phyloP scores from a whole-genome alignment of 352 stramenopile genomes.

The Phytophthora gonapodyides region DNA sequence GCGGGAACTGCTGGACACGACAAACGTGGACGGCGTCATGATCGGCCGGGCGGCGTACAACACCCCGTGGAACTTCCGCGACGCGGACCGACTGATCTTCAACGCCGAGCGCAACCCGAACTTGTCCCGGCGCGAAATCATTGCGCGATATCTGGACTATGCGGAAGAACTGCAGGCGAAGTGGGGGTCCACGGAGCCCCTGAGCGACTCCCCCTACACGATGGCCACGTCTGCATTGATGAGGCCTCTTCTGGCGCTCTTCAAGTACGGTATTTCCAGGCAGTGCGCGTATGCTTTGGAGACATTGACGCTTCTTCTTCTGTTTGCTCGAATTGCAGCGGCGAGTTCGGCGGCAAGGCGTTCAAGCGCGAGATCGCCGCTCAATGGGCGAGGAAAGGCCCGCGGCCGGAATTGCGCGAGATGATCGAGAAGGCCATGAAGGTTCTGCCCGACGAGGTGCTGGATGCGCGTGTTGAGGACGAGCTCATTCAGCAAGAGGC shows the following conservation, averaged over 20 bases:
- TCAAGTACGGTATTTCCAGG: constrained; percentile 55
- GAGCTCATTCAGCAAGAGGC: constrained; percentile 41
- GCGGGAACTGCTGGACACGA: constrained; percentile 83
- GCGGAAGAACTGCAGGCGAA: constrained; percentile 74
- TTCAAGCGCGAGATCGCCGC: constrained; percentile 82
- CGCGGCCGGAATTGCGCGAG: constrained; percentile 65
- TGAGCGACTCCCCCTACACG: constrained; percentile 57
- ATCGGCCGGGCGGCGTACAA: constrained; percentile 91
- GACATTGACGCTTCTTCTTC: not conserved
- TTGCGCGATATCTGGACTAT: constrained; percentile 88
- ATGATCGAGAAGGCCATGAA: constrained; percentile 77
- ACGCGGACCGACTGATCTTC: constrained; percentile 88
- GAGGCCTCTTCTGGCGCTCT: constrained; percentile 78
- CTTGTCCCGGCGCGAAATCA: constrained; percentile 84
- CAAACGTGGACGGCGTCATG: constrained; percentile 89
- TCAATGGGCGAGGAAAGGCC: constrained; percentile 67
- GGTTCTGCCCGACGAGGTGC: constrained; percentile 68
- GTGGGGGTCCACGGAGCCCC: constrained; percentile 59
- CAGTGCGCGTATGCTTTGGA: too few relatives aligned
- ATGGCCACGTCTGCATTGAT: constrained; percentile 83
- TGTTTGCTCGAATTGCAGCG: constrained; percentile 39
- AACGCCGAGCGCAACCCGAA: constrained; percentile 70
- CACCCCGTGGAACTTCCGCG: constrained; percentile 86
- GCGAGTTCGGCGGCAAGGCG: constrained; percentile 75
- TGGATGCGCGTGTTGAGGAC: constrained; percentile 73